Evolutionary conservation across 2,329 filamentous ascomycete species (phyloP).

Genomic region (Diaporthe amygdali): DNA sequence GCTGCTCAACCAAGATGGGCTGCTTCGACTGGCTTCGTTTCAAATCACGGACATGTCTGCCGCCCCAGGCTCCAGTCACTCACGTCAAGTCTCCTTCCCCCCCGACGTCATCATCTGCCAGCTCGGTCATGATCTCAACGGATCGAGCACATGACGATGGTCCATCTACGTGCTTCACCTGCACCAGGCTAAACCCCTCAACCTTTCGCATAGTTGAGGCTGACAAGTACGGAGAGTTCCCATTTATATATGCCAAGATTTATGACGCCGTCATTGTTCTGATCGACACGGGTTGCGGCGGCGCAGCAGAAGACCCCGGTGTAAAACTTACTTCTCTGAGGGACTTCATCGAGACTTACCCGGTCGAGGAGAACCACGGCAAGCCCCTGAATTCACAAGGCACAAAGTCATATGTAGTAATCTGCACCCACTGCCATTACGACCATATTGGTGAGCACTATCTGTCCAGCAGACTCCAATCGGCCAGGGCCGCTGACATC

Average conservation of each 20-base stretch:
- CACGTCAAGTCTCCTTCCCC: neutral
- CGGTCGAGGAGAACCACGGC: constrained; percentile 39
- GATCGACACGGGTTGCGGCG: constrained; percentile 51
- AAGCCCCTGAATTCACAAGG: constrained; percentile 42
- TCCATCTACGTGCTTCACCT: constrained; percentile 20
- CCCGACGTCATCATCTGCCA: neutral
- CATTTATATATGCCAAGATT: constrained; percentile 52
- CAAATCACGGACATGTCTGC: neutral
- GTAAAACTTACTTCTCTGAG: constrained; percentile 38
- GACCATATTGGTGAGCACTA: constrained; percentile 41
- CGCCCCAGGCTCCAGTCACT: too few relatives aligned
- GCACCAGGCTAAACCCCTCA: constrained; percentile 41
- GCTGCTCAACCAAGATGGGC: neutral
- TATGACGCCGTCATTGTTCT: constrained; percentile 43
- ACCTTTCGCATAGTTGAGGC: constrained; percentile 51
- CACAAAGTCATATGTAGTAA: constrained; percentile 42
- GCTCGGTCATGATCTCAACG: neutral
- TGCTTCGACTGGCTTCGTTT: neutral
- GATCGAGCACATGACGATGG: neutral
- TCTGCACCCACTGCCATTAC: constrained; percentile 53
- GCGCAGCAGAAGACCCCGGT: constrained; percentile 34
- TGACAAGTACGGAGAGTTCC: constrained; percentile 47
- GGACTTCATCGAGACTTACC: constrained; percentile 45
- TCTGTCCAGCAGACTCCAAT: neutral
- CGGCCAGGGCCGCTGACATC: neutral